These are phyloP conservation scores for Macaranga tanarius DNA, from an alignment of 441 rosid species.

Conservation along the genomic window DNA sequence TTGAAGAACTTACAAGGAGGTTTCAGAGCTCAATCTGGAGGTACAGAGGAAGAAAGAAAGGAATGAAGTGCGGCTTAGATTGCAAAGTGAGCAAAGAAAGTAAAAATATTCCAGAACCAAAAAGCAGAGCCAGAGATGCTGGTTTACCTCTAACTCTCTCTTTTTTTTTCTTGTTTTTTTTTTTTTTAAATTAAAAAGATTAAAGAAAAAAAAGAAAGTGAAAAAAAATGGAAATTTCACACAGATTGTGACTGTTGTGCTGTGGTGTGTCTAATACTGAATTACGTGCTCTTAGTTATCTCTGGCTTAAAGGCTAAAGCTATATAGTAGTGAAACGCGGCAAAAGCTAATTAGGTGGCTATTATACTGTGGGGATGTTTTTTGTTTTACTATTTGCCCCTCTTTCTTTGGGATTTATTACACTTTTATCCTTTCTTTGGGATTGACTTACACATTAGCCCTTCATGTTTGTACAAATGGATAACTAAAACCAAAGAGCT, in stretches of 20 bases:
- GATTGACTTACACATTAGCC: too few relatives aligned
- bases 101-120: conserved; percentile 31
- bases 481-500: too few relatives aligned
- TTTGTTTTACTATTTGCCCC: not conserved
- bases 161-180: not conserved
- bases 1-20: conserved; percentile 6
- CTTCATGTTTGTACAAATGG: too few relatives aligned
- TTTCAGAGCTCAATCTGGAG: not conserved
- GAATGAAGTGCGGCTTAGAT: conserved; percentile 18
- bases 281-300: too few relatives aligned
- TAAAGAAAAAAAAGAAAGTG: not conserved
- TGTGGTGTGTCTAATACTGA: too few relatives aligned
- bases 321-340: not conserved
- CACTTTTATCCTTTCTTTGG: not conserved
- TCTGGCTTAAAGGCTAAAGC: not conserved
- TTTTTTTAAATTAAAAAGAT: not conserved
- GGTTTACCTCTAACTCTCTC: conserved; percentile 3
- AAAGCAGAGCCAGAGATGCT: conserved; percentile 40
- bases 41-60: conserved; percentile 4
- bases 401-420: not conserved
- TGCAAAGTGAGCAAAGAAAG: conserved; percentile 19
- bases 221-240: not conserved
- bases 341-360: not conserved
- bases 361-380: not conserved
- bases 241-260: not conserved